Percentiles rank a stretch among this genome's conserved stretches.
phyloP scores from a whole-genome alignment of 2,329 filamentous ascomycete species.

The Camillea tinctor region DNA sequence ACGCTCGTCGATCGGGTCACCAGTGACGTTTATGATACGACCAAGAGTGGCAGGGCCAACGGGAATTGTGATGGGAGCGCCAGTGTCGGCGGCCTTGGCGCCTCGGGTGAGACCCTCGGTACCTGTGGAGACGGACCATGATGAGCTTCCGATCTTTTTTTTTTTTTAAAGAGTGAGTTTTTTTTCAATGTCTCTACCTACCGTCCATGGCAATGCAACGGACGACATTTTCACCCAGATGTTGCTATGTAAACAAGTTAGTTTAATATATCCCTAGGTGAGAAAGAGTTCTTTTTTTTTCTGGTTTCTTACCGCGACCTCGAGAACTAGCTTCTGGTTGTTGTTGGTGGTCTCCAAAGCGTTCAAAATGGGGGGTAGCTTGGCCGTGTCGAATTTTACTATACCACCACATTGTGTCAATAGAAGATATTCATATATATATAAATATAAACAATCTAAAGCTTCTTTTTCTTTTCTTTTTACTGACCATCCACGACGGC shows the following conservation, averaged over 20 bases:
- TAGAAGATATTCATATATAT: conserved; percentile 4
- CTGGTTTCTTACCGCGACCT: conserved; percentile 76
- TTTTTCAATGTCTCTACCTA: conserved; percentile 46
- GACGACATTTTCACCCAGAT: conserved; percentile 98
- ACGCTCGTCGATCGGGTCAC: conserved; percentile 99
- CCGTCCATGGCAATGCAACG: conserved; percentile 99
- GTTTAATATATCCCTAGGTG: conserved; percentile 32
- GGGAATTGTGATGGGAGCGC: conserved; percentile 92
- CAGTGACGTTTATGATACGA: conserved; percentile 99
- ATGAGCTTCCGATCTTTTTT: conserved; percentile 23
- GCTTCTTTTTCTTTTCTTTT: conserved; percentile 7
- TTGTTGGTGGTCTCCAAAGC: conserved; percentile 89
- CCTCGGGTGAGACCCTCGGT: conserved; percentile 99
- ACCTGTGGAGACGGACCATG: conserved; percentile 55
- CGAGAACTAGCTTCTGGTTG: conserved; percentile 90
- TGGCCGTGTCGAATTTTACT: conserved; percentile 96
- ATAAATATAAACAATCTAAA: conserved; percentile 1
- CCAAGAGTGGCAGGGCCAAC: conserved; percentile 92
- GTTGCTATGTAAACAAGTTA: conserved; percentile 67
- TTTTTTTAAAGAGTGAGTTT: background rate
- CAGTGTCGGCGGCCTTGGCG: conserved; percentile 80
- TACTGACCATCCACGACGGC: conserved; percentile 95
- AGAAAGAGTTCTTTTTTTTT: conserved; percentile 2
- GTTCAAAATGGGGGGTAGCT: conserved; percentile 96
- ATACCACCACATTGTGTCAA: conserved; percentile 37